These are phyloP conservation scores for Arthrobotrys sinensis DNA, from an alignment of 2,329 filamentous ascomycete species.

Conservation along the genomic window DNA sequence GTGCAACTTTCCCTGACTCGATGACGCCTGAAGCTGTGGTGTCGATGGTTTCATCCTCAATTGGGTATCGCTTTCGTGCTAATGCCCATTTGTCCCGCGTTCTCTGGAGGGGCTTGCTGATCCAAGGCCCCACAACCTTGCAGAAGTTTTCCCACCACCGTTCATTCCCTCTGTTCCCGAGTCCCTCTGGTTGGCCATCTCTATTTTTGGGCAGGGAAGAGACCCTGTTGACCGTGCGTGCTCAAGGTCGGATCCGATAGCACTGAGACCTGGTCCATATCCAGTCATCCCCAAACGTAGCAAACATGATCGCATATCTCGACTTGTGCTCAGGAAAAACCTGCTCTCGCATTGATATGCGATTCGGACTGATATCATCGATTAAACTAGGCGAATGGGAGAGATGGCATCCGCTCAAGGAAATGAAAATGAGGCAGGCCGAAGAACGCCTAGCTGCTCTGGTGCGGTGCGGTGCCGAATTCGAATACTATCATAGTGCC, in stretches of 20 bases:
- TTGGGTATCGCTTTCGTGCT: slow-evolving; percentile 19
- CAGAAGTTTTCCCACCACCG: slow-evolving; percentile 8
- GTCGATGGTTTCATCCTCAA: slow-evolving; percentile 41
- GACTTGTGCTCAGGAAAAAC: slow-evolving; percentile 10
- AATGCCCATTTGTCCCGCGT: slow-evolving; percentile 46
- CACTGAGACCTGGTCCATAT: slow-evolving; percentile 21
- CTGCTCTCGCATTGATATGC: slow-evolving; percentile 44
- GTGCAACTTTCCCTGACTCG: slow-evolving; percentile 14
- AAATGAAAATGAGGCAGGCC: slow-evolving; percentile 54
- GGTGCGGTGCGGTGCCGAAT: slow-evolving; percentile 34
- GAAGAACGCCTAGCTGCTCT: slow-evolving; percentile 43
- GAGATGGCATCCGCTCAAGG: slow-evolving; percentile 39
- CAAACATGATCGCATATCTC: slow-evolving; percentile 25
- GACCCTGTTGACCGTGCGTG: slow-evolving; percentile 30
- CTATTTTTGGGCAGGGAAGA: slow-evolving; percentile 60
- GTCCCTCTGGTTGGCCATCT: slow-evolving; percentile 34
- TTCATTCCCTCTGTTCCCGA: slow-evolving; percentile 33
- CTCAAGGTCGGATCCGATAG: slow-evolving; percentile 41
- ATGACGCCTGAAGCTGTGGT: slow-evolving; percentile 27
- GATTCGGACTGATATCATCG: slow-evolving; percentile 22
- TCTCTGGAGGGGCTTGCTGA: slow-evolving; percentile 45
- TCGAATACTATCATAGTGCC: slow-evolving; percentile 10
- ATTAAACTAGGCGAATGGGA: slow-evolving; percentile 31
- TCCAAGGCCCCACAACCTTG: slow-evolving; percentile 31
- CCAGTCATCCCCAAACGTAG: slow-evolving; percentile 19